Base-by-base conservation (phyloP, 2,329 filamentous ascomycete species). In the Botryosphaeria agaves region DNA sequence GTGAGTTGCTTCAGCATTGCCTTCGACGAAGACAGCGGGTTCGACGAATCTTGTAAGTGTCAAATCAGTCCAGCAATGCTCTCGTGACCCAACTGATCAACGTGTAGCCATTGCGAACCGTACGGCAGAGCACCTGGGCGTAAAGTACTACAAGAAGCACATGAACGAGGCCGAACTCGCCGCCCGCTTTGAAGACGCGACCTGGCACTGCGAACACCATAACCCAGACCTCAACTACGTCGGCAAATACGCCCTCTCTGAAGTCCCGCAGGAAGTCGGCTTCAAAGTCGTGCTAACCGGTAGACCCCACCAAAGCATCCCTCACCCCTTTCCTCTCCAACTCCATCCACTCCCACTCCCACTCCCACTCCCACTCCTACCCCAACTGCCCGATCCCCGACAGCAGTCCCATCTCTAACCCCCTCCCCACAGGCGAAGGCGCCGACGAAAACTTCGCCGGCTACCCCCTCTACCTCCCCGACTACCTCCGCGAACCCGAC, bases 381-480 rank as follows among this genome's bases (percentile, higher is more conserved):
- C n/a, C n/a, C n/a, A n/a, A n/a, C n/a, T n/a, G n/a, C n/a, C 42
- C 5, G 38, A 40, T 20, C 17, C 20, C 26, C 24, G 19, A 7
- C 9, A 12, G 34, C 34, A 5, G 37, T 19, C 24, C 30, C 26
- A 21, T 14, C 17, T n/a, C 17, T 31, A 9, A 7, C n/a, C 1
- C 7, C 5, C 18, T n/a, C n/a, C n/a, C 6, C 15, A 27, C 26
- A 42, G 56, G 58, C 14, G 62, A 67, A 39, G 64, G 63, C 4
- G 47, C 62, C 6, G 66, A 70, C 36, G 66, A 70, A 47, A 53
- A 61, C 30, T 70, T 71, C 40, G 58, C 51, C 2, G 67, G 67
- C 18, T 72, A 71, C 36, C 45, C 52, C 0, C 47, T 53, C 28
- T 62, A 62, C 32, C 40, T 55, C 0, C 45, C 54, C 1, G 64